Base-by-base conservation (phyloP, 2,329 filamentous ascomycete species). In the Trichoderma harzianum region DNA sequence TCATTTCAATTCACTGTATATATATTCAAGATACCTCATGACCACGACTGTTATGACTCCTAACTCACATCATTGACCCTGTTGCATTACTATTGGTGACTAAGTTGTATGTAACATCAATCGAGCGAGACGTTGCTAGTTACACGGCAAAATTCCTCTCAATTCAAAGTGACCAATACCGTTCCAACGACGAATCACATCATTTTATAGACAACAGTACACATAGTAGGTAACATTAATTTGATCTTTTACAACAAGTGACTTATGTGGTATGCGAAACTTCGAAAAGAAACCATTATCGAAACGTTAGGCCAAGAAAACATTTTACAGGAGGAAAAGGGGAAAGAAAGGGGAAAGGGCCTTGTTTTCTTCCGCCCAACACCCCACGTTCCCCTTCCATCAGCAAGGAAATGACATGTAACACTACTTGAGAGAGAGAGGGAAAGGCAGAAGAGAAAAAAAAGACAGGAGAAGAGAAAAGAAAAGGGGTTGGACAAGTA, bases 311-410 rank as follows among this genome's bases (percentile, higher is more conserved):
- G 57, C 51, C 36, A 69, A 55, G n/a, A 43, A 51, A 55, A 61
- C 64, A 66, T 68, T 72, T 75, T 72, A 66, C 73, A 74, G 73
- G 39, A 58, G 55, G 34, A 36, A 51, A 39, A 58, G n/a, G 26
- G 51, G 51, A 61, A 61, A 14, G 11, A 36, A n/a, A 21, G 32
- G 30, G 32, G 58, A 21, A 14, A 11, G 43, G 43, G 16, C 55
- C 3, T 11, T 21, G 12, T 53, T 21, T 24, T 53, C 5, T 12
- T 24, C 47, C 21, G 47, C 10, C 47, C 47, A 53, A 21, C 5
- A 28, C 11, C 43, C 58, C 18, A 65, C 39, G 39, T 10, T 43
- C 51, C 57, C 55, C 74, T 73, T 70, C 72, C 58, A 73, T 70
- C 70, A 73, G 57, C 39, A 65, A 39, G 62, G 39, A 53, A 47